A percentile compares a stretch with the other conserved stretches of the same genome.
These are phyloP conservation scores for Verticillium isaacii DNA, from an alignment of 2,329 filamentous ascomycete genomes.

Conservation along the genomic window DNA sequence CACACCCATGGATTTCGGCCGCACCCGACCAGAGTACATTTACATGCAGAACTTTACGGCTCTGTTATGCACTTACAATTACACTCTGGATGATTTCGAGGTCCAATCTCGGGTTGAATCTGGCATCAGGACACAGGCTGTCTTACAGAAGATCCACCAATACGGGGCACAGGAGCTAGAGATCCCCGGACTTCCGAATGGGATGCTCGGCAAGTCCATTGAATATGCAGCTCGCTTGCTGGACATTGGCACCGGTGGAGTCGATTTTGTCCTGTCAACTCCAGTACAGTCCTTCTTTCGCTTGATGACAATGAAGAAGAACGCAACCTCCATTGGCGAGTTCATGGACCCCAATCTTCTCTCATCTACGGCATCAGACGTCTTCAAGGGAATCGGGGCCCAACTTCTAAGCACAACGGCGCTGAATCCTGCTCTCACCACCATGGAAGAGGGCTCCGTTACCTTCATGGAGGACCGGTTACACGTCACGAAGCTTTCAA, in stretches of 20 bases:
- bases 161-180: neutral
- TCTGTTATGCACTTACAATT: slow-evolving; percentile 15
- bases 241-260: slow-evolving; percentile 13
- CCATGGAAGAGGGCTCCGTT: neutral
- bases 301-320: slow-evolving; percentile 17
- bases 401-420: slow-evolving; percentile 6
- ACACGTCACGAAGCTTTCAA: slow-evolving; percentile 6
- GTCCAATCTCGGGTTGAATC: slow-evolving; percentile 9
- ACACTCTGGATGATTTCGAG: slow-evolving; percentile 9
- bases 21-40: slow-evolving; percentile 8
- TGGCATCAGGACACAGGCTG: slow-evolving; percentile 10
- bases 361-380: slow-evolving; percentile 1
- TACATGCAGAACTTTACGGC: slow-evolving; percentile 15
- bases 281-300: slow-evolving; percentile 19
- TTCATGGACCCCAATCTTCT: slow-evolving; percentile 13
- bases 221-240: slow-evolving; percentile 6
- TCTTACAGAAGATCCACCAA: slow-evolving; percentile 4
- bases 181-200: slow-evolving; percentile 9
- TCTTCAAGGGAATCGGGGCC: slow-evolving; percentile 8
- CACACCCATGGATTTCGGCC: slow-evolving; percentile 8
- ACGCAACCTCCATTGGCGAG: slow-evolving; percentile 4
- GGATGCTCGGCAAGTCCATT: slow-evolving; percentile 13
- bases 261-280: slow-evolving; percentile 14
- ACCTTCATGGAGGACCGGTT: slow-evolving; percentile 6
- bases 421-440: slow-evolving; percentile 2